These are phyloP conservation scores for Dipteronia sinensis DNA, from an alignment of 345 rosid genomes.

Conservation along the genomic window DNA sequence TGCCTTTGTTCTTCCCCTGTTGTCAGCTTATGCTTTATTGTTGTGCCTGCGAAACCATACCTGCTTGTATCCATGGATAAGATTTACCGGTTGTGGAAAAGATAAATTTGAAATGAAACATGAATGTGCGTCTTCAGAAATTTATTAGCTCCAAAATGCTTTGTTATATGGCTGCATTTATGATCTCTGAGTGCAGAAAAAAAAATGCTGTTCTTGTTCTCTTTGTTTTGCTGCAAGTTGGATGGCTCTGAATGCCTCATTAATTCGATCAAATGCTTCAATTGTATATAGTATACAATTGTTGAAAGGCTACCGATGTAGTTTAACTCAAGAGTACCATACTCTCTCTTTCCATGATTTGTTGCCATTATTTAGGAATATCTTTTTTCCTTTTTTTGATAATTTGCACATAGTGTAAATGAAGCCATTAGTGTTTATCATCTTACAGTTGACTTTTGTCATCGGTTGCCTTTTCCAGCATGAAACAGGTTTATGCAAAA, in stretches of 20 bases:
- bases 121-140: neutral
- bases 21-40: neutral
- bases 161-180: neutral
- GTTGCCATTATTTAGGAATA: neutral
- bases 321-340: neutral
- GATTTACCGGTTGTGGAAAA: neutral
- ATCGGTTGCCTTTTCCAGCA: conserved; percentile 50
- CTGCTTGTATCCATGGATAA: neutral
- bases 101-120: neutral
- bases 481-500: conserved; percentile 91
- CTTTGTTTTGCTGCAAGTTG: neutral
- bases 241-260: neutral
- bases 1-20: neutral
- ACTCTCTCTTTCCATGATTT: neutral
- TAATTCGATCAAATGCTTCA: neutral
- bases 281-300: neutral
- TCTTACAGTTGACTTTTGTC: neutral
- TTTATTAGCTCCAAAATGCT: neutral
- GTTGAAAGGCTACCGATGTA: neutral
- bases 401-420: neutral
- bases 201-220: neutral
- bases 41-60: neutral
- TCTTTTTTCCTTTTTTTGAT: neutral
- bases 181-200: neutral
- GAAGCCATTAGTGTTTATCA: neutral